These are phyloP conservation scores for Boletus reticuloceps DNA, from an alignment of 768 basidiomycete genomes.

Conservation along the genomic window DNA sequence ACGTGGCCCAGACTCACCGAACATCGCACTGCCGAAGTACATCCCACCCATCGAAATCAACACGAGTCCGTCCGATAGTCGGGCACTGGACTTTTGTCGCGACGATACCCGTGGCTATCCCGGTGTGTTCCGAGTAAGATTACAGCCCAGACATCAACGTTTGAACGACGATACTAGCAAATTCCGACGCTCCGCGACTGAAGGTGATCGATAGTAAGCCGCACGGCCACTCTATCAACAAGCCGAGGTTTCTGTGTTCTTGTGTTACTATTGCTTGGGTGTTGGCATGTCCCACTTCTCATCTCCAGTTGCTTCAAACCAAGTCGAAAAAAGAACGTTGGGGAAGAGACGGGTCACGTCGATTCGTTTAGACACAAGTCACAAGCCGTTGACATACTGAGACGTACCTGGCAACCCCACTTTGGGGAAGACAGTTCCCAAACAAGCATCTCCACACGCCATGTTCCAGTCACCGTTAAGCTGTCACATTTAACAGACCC, in stretches of 20 bases:
- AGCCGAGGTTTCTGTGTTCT: too few species aligned
- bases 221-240: too few species aligned
- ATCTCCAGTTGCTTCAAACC: background rate
- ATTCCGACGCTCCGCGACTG: too few species aligned
- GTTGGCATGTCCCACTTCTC: background rate
- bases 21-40: background rate
- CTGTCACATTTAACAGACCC: background rate
- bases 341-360: background rate
- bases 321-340: background rate
- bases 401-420: background rate
- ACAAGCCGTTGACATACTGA: background rate
- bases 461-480: too few species aligned
- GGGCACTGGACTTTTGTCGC: background rate
- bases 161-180: background rate
- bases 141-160: background rate
- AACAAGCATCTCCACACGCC: background rate
- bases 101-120: constrained; percentile 3
- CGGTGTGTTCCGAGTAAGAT: constrained; percentile 1
- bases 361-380: background rate
- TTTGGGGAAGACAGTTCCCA: background rate
- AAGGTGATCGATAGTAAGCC: background rate
- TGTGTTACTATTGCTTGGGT: background rate
- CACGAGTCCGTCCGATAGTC: background rate
- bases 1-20: background rate
- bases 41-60: background rate